Percentiles rank a stretch among this genome's conserved stretches.
Conservation (phyloP, 2,329 filamentous ascomycete species). For the Diplodia mutila region DNA sequence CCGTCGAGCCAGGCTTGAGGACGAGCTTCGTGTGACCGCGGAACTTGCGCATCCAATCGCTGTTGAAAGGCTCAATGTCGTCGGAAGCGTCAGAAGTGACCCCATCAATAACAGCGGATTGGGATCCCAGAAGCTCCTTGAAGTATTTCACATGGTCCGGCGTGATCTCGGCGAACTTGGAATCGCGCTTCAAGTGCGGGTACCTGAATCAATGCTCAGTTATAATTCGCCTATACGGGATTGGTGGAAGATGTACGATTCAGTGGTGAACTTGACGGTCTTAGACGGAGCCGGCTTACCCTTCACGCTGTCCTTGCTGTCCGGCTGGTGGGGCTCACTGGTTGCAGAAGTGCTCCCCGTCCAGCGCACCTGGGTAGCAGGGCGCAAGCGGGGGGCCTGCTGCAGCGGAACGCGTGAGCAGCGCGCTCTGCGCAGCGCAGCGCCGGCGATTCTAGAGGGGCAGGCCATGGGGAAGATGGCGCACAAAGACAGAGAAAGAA, state of each 20-base stretch:
- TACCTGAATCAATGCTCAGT: conserved; percentile 53
- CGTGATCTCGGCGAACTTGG: conserved; percentile 73
- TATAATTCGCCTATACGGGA: neutral
- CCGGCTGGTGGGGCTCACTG: conserved; percentile 46
- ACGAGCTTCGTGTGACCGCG: conserved; percentile 86
- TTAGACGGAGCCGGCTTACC: conserved; percentile 44
- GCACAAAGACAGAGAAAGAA: neutral
- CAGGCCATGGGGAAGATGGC: conserved; percentile 38
- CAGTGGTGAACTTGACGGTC: conserved; percentile 75
- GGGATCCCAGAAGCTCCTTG: conserved; percentile 75
- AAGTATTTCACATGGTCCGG: conserved; percentile 82
- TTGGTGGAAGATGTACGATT: conserved; percentile 59
- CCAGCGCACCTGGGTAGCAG: conserved; percentile 42
- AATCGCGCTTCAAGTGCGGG: conserved; percentile 78
- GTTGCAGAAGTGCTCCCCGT: conserved; percentile 43
- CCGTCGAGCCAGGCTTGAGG: conserved; percentile 79
- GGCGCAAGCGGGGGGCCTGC: conserved; percentile 33
- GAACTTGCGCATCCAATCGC: conserved; percentile 99
- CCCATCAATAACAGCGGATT: conserved; percentile 82
- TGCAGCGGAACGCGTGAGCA: conserved; percentile 34
- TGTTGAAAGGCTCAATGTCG: conserved; percentile 90
- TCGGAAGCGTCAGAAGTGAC: conserved; percentile 73
- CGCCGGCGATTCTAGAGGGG: conserved; percentile 38
- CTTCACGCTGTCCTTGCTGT: conserved; percentile 40
- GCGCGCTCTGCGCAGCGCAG: conserved; percentile 38